Evolutionary conservation across 345 rosid genomes (phyloP).

Genomic region (Microthlaspi erraticum): DNA sequence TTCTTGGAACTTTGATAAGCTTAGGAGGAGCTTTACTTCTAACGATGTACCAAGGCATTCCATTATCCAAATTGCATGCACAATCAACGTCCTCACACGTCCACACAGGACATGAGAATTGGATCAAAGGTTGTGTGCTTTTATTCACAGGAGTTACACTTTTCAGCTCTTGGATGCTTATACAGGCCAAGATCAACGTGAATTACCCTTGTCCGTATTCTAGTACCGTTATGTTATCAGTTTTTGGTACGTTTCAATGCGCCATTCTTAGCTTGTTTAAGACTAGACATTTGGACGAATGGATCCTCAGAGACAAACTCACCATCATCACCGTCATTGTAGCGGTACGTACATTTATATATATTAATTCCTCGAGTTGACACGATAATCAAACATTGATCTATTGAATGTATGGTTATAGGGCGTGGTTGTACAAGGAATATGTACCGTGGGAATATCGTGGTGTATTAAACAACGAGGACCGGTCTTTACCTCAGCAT

Average conservation of each 20-base stretch:
- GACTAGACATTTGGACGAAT: constrained; percentile 42
- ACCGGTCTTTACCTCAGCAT: constrained; percentile 52
- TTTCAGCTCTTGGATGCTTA: constrained; percentile 61
- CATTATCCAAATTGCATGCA: constrained; percentile 31
- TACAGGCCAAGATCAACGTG: constrained; percentile 57
- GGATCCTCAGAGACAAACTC: constrained; percentile 56
- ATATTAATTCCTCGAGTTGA: background rate
- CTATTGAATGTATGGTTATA: background rate
- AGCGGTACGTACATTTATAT: constrained; percentile 45
- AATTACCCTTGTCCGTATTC: constrained; percentile 64
- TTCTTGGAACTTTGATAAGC: constrained; percentile 57
- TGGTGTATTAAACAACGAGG: constrained; percentile 58
- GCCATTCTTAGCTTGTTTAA: constrained; percentile 51
- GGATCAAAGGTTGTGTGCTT: constrained; percentile 56
- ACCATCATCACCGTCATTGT: constrained; percentile 49
- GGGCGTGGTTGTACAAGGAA: constrained; percentile 49
- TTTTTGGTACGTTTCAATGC: constrained; percentile 61
- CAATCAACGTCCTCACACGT: constrained; percentile 10
- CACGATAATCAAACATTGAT: constrained; percentile 7
- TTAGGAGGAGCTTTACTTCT: constrained; percentile 58
- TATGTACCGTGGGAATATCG: constrained; percentile 51
- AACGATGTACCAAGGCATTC: constrained; percentile 58
- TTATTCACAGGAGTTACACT: constrained; percentile 42
- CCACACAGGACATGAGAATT: constrained; percentile 44
- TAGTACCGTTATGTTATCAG: constrained; percentile 61